These are phyloP conservation scores for Kodamaea laetipori DNA, from an alignment of 805 yeast genomes.

Conservation along the genomic window DNA sequence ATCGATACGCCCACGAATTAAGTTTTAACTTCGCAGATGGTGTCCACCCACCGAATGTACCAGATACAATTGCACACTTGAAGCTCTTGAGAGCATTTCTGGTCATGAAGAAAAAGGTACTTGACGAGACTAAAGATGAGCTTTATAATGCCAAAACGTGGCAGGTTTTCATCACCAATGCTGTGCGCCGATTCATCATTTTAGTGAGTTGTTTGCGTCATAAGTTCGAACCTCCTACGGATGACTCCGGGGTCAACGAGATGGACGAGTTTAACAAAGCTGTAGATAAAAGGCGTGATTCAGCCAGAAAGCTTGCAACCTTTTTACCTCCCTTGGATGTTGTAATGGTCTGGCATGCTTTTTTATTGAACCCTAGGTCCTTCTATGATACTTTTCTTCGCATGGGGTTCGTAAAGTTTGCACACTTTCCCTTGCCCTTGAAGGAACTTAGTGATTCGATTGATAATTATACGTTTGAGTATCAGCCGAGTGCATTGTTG, in stretches of 20 bases:
- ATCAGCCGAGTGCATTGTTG: conserved; percentile 10
- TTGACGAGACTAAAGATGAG: neutral
- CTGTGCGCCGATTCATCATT: conserved; percentile 25
- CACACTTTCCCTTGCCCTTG: conserved; percentile 25
- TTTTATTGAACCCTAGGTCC: conserved; percentile 21
- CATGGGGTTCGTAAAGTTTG: conserved; percentile 20
- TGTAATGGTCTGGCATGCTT: conserved; percentile 29
- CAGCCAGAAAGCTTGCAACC: neutral
- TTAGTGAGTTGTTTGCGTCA: conserved; percentile 21
- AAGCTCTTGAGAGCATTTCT: conserved; percentile 25
- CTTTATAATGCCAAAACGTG: conserved; percentile 18
- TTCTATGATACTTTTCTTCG: conserved; percentile 21
- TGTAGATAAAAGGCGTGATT: neutral
- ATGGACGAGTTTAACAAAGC: neutral
- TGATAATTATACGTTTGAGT: conserved; percentile 18
- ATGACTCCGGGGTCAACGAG: neutral
- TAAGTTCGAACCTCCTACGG: neutral
- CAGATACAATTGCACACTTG: conserved; percentile 25
- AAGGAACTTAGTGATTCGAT: conserved; percentile 14
- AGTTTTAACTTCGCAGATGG: conserved; percentile 8
- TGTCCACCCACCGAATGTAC: conserved; percentile 2
- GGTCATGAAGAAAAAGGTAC: conserved; percentile 19
- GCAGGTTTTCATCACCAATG: conserved; percentile 26
- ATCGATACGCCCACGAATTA: neutral
- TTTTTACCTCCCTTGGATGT: conserved; percentile 26